Evolutionary conservation across 116 monocot genomes (phyloP), one percentile per base, ranked within the genome.

Genomic region (Thalassia testudinum): DNA sequence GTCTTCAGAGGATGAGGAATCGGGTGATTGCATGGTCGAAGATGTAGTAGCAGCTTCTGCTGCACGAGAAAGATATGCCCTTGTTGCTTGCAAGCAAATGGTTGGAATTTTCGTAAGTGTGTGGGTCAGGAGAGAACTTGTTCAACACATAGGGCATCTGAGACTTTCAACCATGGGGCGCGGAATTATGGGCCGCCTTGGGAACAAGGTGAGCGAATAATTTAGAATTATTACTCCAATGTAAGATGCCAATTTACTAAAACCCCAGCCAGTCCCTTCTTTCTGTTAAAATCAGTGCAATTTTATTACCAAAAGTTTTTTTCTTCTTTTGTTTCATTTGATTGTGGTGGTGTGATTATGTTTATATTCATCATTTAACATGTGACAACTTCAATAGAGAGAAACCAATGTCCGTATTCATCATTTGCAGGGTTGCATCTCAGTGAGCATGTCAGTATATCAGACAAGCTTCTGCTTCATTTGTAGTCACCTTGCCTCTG

Each of bases 381-480:
- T 7, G 2, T 5, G 2, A 15, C 7, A n/a, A n/a, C 15, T 16
- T 45, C 15, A 4, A 16, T 45, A 45, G 45, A n/a, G 45, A n/a
- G 45, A 2, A 5, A 15, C 15, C n/a, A 28, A 21, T 4, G 8
- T 20, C 5, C 23, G 15, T 12, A 6, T n/a, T 2, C 8, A 65
- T 61, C 18, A 50, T 24, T 42, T 78, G 75, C 75, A 92, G 92
- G 92, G 92, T 0, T 83, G 87, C 47, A 81, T 92, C 66, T 80
- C 80, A 26, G 75, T 92, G 60, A 92, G 92, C 78, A 75, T 92
- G 87, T 80, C 80, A 23, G 29, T 92, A 72, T 67, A 80, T 55
- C 83, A 92, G 58, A 92, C 92, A 21, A 83, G 70, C 60, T 83
- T 92, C 56, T 92, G 92, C 63, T 83, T 92, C 27, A 62, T 87